A percentile compares a stretch with the other conserved stretches of the same genome.
phyloP scores from a whole-genome alignment of 179 eudicot genomes.

The Beta macrorhiza region DNA sequence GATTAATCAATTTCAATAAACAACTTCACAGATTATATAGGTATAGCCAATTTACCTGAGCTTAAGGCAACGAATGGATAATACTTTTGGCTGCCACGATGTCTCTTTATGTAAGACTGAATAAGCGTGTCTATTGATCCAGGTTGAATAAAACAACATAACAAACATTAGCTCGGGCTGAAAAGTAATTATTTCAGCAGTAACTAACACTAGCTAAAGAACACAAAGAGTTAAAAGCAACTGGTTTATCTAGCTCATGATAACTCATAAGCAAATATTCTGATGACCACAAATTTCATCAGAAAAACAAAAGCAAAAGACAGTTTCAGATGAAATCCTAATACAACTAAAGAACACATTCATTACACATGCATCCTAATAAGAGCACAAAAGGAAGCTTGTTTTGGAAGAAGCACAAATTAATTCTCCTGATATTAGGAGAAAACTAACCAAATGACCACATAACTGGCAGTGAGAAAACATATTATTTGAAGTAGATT shows the following conservation, averaged over 20 bases:
- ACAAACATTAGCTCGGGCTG: conserved; percentile 5
- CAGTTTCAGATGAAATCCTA: neutral
- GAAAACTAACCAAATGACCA: neutral
- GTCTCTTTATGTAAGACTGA: conserved; percentile 78
- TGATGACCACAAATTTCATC: neutral
- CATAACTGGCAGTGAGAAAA: neutral
- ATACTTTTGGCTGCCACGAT: conserved; percentile 74
- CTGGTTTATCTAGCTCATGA: neutral
- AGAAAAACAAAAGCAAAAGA: neutral
- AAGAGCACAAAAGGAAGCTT: neutral
- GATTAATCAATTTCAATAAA: no score
- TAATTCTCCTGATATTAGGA: neutral
- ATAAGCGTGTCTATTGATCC: conserved; percentile 71
- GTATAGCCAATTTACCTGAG: conserved; percentile 41
- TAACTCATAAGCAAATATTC: neutral
- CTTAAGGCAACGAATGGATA: conserved; percentile 58
- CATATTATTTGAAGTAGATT: neutral
- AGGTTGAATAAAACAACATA: conserved; percentile 53
- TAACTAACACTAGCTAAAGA: neutral
- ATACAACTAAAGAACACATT: neutral
- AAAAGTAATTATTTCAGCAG: neutral
- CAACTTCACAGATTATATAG: neutral
- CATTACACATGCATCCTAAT: neutral
- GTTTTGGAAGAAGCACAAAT: neutral
- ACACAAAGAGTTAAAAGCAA: neutral